A percentile compares a stretch with the other conserved stretches of the same genome.
Evolutionary conservation across 2,329 filamentous ascomycete genomes (phyloP).

Genomic region (Cytospora schulzeri): DNA sequence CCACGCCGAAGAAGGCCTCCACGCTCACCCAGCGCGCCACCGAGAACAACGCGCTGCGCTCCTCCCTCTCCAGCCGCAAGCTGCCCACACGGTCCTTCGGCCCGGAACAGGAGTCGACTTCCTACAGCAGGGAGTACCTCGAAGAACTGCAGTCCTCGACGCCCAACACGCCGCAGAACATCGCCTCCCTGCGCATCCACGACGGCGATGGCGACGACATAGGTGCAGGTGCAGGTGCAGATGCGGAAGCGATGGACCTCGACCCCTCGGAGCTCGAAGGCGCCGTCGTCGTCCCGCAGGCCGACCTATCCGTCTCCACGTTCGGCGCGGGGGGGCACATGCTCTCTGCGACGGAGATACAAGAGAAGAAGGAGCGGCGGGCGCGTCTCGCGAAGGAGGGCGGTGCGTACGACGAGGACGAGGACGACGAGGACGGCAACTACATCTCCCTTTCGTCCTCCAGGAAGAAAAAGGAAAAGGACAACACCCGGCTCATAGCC

Average conservation of each 20-base stretch:
- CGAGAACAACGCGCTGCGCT: constrained; percentile 44
- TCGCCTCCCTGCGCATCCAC: constrained; percentile 48
- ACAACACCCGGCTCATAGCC: constrained; percentile 72
- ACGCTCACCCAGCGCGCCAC: constrained; percentile 39
- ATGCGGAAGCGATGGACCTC: constrained; percentile 54
- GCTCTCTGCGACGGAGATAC: constrained; percentile 81
- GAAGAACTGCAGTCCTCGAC: constrained; percentile 85
- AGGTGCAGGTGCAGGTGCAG: not conserved
- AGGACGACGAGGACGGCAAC: constrained; percentile 42
- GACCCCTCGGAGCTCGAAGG: constrained; percentile 65
- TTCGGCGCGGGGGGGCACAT: constrained; percentile 49
- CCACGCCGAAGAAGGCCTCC: constrained; percentile 55
- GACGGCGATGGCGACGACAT: constrained; percentile 44
- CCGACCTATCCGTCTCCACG: constrained; percentile 42
- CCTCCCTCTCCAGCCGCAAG: constrained; percentile 45
- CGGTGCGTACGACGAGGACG: constrained; percentile 63
- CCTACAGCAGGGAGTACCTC: constrained; percentile 84
- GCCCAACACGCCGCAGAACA: constrained; percentile 74
- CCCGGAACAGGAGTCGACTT: constrained; percentile 69
- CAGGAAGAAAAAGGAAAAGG: constrained; percentile 57
- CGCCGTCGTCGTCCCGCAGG: constrained; percentile 62
- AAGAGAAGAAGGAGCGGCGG: constrained; percentile 86
- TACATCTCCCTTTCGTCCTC: constrained; percentile 38
- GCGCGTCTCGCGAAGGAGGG: constrained; percentile 74
- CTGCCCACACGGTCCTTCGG: constrained; percentile 61